Base-by-base conservation (phyloP, 495 filamentous ascomycete species). In the Penicillium steckii region DNA sequence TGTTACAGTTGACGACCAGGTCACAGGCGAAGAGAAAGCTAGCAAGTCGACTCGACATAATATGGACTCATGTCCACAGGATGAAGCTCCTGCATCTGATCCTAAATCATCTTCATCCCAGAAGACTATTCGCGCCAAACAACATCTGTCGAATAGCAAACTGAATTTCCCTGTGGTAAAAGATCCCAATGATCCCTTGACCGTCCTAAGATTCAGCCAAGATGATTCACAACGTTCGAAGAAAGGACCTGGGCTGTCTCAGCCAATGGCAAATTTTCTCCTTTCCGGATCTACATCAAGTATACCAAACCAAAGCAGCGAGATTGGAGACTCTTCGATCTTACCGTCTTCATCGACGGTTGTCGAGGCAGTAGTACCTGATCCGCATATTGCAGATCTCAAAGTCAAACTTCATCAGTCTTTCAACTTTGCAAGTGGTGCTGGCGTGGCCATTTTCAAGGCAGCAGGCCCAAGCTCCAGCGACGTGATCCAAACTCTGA, bases 141-240 rank as follows among this genome's bases (percentile, higher is more conserved):
- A 33, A 10, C 56, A 60, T 19, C 50, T 47, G 5, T 59, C 65
- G 29, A 71, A 66, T 25, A 66, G 61, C 35, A 66, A 55, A 24
- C 75, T 90, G 19, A 74, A 73, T 13, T 95, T 90, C 57, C 80
- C 87, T 1, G 82, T 93, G 8, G 89, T 95, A 13, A 96, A 96
- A 67, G 81, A 94, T 52, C 80, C 86, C 0, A 80, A 85, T 53
- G 81, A 89, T 52, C 78, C 80, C 22, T 77, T 75, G 52, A 90
- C 87, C 2, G 69, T 77, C 6, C 50, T 83, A 29, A 79, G 86
- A 48, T 79, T 91, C 43, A 92, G 87, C 63, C 89, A 95, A 65
- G 75, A 74, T 23, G 81, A 72, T 26, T 69, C 27, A 12, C 50
- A 70, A 30, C 77, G 74, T 33, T 65, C 70, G 10, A 76, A 75